Conservation (phyloP, 306 rosid genomes). For the Mimosa pudica region DNA sequence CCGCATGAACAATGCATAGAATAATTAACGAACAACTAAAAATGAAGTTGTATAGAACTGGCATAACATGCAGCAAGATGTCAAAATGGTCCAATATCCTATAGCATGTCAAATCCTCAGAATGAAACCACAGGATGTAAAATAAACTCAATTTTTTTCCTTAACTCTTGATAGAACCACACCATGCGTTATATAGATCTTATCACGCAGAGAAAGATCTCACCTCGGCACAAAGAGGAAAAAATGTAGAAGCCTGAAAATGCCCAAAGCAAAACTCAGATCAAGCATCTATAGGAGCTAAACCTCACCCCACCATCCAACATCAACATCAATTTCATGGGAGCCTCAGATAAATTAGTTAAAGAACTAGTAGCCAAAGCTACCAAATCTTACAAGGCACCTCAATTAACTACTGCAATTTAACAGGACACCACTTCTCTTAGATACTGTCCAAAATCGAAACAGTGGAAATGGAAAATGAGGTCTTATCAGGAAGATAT, state of each 20-base stretch:
- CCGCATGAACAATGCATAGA: not conserved
- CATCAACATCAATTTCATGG: conserved; percentile 24
- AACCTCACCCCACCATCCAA: conserved; percentile 13
- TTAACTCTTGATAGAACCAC: conserved; percentile 5
- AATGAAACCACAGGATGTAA: conserved; percentile 16
- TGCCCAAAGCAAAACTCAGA: conserved; percentile 39
- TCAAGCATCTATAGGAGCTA: conserved; percentile 33
- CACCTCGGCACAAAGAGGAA: conserved; percentile 34
- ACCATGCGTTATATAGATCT: conserved; percentile 3
- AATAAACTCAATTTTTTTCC: not conserved
- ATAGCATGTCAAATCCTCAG: conserved; percentile 19
- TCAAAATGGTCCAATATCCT: conserved; percentile 31
- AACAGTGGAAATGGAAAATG: conserved; percentile 21
- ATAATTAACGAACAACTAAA: not conserved
- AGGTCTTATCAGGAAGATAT: conserved; percentile 5
- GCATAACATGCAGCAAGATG: conserved; percentile 15
- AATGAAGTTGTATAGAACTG: conserved; percentile 1
- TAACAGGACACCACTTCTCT: conserved; percentile 11
- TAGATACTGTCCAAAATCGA: not conserved
- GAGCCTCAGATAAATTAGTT: conserved; percentile 25
- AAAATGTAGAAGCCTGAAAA: conserved; percentile 39
- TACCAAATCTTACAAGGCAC: conserved; percentile 26
- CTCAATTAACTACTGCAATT: conserved; percentile 14
- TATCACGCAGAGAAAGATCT: conserved; percentile 29
- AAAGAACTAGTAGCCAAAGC: conserved; percentile 31